Conservation (phyloP, 1,284 basidiomycete genomes). For the Filobasidium uniguttulatum region DNA sequence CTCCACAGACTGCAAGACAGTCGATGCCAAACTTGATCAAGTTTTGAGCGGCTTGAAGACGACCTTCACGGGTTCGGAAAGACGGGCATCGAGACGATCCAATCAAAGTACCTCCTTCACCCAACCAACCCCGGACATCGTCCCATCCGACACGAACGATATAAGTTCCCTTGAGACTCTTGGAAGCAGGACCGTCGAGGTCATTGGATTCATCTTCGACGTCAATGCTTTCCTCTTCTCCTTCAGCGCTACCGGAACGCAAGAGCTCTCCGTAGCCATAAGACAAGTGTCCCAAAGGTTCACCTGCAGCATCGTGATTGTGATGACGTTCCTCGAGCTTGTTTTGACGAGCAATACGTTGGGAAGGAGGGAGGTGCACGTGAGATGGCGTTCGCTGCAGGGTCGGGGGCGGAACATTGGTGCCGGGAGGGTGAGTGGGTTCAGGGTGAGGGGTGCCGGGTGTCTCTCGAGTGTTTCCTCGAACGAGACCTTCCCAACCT, state of each 20-base stretch:
- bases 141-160: constrained; percentile 97
- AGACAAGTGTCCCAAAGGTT: constrained; percentile 40
- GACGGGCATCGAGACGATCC: constrained; percentile 81
- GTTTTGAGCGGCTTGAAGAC: constrained; percentile 73
- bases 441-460: constrained; percentile 19
- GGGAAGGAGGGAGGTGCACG: constrained; percentile 24
- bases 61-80: constrained; percentile 78
- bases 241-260: constrained; percentile 79
- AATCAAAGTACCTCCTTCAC: constrained; percentile 90
- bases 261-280: constrained; percentile 86
- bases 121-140: constrained; percentile 90
- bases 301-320: constrained; percentile 1
- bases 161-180: constrained; percentile 73
- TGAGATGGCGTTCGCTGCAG: constrained; percentile 18
- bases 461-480: constrained; percentile 39
- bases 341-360: constrained; percentile 7
- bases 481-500: constrained; percentile 84
- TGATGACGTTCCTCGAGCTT: constrained; percentile 4
- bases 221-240: constrained; percentile 21
- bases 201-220: constrained; percentile 7
- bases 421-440: constrained; percentile 5
- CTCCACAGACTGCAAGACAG: constrained; percentile 90
- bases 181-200: constrained; percentile 27
- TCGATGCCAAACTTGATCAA: constrained; percentile 93
- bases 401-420: constrained; percentile 5